phyloP scores from a whole-genome alignment of 495 filamentous ascomycete genomes.

The Lentithecium fluviatile region DNA sequence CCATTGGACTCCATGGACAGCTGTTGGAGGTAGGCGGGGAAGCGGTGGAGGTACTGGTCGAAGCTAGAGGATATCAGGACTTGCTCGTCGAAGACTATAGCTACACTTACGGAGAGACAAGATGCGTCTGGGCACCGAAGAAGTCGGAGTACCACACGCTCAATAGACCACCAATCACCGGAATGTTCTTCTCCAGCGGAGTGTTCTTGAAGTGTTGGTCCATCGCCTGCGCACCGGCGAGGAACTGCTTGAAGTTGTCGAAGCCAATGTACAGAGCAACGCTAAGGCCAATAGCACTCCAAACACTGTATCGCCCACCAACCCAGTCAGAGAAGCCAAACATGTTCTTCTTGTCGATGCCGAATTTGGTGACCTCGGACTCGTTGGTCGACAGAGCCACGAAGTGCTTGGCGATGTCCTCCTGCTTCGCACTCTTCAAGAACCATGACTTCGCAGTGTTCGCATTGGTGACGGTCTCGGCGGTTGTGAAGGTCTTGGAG shows the following conservation, averaged over 20 bases:
- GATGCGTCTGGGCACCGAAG: conserved; percentile 94
- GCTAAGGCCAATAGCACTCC: conserved; percentile 96
- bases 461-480: conserved; percentile 94
- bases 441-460: conserved; percentile 97
- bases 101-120: conserved; percentile 70
- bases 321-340: conserved; percentile 99
- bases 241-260: conserved; percentile 96
- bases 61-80: conserved; percentile 55
- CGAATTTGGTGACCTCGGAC: conserved; percentile 92
- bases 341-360: conserved; percentile 98
- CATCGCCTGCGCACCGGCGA: conserved; percentile 94
- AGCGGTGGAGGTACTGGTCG: conserved; percentile 98
- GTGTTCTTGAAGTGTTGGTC: conserved; percentile 94
- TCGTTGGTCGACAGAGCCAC: conserved; percentile 97
- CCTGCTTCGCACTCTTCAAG: conserved; percentile 77
- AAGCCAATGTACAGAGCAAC: conserved; percentile 92
- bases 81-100: neutral
- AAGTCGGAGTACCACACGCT: conserved; percentile 99
- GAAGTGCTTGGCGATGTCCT: conserved; percentile 93
- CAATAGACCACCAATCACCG: conserved; percentile 83
- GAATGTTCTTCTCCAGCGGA: conserved; percentile 92
- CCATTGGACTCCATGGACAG: conserved; percentile 99
- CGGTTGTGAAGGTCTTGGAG: conserved; percentile 99
- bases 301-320: conserved; percentile 95
- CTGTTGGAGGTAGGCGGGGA: conserved; percentile 98